Evolutionary conservation across 345 rosid genomes (phyloP), one percentile per base, ranked within the genome.

Genomic region (Linum trigynum): DNA sequence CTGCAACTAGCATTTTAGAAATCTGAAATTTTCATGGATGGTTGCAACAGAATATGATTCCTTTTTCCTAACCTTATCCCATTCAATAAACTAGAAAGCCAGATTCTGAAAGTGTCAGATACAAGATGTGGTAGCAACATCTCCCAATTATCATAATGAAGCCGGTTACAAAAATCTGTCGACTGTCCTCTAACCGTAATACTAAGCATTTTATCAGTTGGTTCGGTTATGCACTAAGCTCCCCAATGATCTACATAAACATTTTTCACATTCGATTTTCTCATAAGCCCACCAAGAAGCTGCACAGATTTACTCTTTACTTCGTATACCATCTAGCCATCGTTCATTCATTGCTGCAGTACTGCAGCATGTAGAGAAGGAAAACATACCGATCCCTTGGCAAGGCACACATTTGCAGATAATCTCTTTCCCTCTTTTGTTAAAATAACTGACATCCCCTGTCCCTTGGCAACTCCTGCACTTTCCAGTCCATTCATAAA

Each of bases 401-500:
- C 95, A 88, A 38, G 98, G 96, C 72, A 84, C 75, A 67, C 97
- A 92, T 73, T 89, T 92, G 94, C 98, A 87, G 65, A 77, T 76
- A 60, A 65, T 86, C 80, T 92, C 91, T 73, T 81, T 86, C 62
- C 97, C 97, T 73, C 83, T 88, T 80, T 86, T 90, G 79, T 78
- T 90, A 71, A 81, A 84, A 72, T 86, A 90, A 85, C 91, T 86
- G 65, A 84, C 96, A 58, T 76, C 69, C 75, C 97, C 98, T 5
- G 91, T 76, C 40, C 97, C 98, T 79, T 92, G 92, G 73, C 97
- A 92, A 76, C 96, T 86, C 75, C 82, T 73, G 71, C 98, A 92
- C 79, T 84, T 80, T 5, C 98, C 98, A 64, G 95, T 92, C 98
- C 98, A 90, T 75, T 92, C 98, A 75, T 85, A 92, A 53, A 92